Percentiles rank a stretch among this genome's conserved stretches.
These are phyloP conservation scores for Parasarocladium wereldwijsianum DNA, from an alignment of 2,329 filamentous ascomycete genomes.

Conservation along the genomic window DNA sequence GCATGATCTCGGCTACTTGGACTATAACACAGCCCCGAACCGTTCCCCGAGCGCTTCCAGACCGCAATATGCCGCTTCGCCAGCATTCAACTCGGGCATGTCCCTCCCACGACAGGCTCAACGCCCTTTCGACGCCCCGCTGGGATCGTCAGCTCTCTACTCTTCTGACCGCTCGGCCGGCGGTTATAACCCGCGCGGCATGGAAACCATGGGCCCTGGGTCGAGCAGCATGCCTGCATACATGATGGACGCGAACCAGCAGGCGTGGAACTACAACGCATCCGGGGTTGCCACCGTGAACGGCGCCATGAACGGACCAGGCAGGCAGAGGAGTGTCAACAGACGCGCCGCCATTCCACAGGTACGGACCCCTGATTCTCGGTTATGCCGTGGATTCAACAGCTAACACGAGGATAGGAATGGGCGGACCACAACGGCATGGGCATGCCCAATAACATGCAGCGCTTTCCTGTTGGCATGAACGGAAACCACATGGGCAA, in stretches of 20 bases:
- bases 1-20: constrained; percentile 55
- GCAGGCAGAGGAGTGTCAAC: constrained; percentile 39
- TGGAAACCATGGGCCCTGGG: constrained; percentile 30
- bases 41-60: constrained; percentile 55
- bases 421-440: constrained; percentile 35
- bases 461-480: constrained; percentile 20
- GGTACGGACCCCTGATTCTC: constrained; percentile 34
- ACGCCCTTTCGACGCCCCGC: constrained; percentile 61
- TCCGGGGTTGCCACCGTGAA: constrained; percentile 49
- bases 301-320: constrained; percentile 50
- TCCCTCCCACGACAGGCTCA: constrained; percentile 40
- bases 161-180: constrained; percentile 47
- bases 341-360: constrained; percentile 53
- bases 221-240: constrained; percentile 28
- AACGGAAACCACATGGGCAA: constrained; percentile 22
- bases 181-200: constrained; percentile 43
- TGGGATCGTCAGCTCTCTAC: constrained; percentile 52
- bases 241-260: constrained; percentile 55
- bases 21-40: constrained; percentile 44
- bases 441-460: constrained; percentile 24
- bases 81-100: constrained; percentile 28
- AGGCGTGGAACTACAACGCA: constrained; percentile 64
- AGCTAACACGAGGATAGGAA: constrained; percentile 19
- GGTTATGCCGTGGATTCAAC: background rate
- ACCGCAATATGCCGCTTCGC: constrained; percentile 35